Evolutionary conservation across 2,329 filamentous ascomycete species (phyloP), one percentile per base, ranked within the genome.

Genomic region (Ophiognomonia clavigignenti-juglandacearum): DNA sequence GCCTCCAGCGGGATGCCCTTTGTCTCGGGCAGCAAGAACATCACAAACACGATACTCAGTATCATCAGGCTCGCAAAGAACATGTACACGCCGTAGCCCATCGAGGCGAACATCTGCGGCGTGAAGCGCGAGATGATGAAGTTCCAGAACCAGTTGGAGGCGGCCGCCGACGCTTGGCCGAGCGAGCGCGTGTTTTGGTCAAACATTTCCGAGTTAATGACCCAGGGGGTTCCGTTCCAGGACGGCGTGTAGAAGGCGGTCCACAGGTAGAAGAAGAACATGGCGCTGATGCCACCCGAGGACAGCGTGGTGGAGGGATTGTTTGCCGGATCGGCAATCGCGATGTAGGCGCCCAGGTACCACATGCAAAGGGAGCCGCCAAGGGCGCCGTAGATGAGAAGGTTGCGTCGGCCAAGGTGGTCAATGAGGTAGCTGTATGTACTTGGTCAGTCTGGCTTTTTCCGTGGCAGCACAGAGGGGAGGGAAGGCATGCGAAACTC

Each of bases 191-290:
- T 80, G 64, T 83, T 84, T 53, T 81, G 77, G 57, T 85, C 78
- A 63, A 88, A 89, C 72, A 90, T 88, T 63, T 90, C 85, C 0
- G 75, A 75, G 69, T 87, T 87, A 59, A 86, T 67, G 19, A 90
- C 83, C 86, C 86, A 90, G 0, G 85, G 85, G 0, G 82, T 86
- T 2, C 83, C 83, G 59, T 86, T 86, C 83, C 83, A 87, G 0
- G 78, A 77, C 0, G 78, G 83, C 0, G 82, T 86, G 66, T 89
- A 90, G 62, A 83, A 82, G 0, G 75, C 78, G 0, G 84, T 86
- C 80, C 82, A 88, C 0, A 88, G 71, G 58, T 87, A 88, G 68
- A 88, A 86, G 71, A 88, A 86, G 63, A 83, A 80, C 50, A 85
- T 73, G 27, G 81, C 80, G 0, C 77, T 77, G 45, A 81, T 78